phyloP scores from a whole-genome alignment of 345 rosid species.

The Camelina hispida region DNA sequence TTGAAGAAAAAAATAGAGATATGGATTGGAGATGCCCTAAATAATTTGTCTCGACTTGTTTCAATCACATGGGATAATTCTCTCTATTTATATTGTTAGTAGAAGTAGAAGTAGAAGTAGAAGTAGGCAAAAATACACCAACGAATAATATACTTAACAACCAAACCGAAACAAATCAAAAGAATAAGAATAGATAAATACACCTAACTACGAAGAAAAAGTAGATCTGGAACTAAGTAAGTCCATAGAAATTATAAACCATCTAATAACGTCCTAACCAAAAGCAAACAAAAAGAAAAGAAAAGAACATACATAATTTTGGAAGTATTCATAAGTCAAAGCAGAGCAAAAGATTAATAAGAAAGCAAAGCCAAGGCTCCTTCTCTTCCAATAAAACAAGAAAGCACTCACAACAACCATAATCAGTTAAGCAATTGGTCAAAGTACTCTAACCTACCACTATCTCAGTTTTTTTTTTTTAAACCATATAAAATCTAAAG shows the following conservation, averaged over 20 bases:
- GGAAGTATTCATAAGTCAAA: conserved; percentile 37
- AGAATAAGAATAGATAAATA: neutral
- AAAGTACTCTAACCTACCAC: conserved; percentile 3
- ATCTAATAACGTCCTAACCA: conserved; percentile 5
- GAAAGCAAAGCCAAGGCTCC: conserved; percentile 2
- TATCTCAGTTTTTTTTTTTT: neutral
- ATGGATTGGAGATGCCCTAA: too few species aligned
- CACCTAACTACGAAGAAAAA: neutral
- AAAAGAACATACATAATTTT: neutral
- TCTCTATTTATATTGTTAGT: neutral
- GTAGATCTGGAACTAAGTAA: neutral
- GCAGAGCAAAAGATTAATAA: neutral
- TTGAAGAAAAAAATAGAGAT: too few species aligned
- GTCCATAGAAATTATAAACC: neutral
- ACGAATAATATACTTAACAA: too few species aligned
- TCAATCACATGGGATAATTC: neutral
- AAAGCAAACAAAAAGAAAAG: neutral
- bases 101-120: too few species aligned
- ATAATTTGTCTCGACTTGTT: neutral
- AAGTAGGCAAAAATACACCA: neutral
- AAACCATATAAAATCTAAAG: neutral
- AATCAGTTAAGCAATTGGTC: conserved; percentile 30
- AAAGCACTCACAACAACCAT: conserved; percentile 17
- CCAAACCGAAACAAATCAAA: neutral
- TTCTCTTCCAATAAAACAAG: conserved; percentile 15